Evolutionary conservation across 257 asterid genomes (phyloP).

Genomic region (Craterostigma plantagineum): DNA sequence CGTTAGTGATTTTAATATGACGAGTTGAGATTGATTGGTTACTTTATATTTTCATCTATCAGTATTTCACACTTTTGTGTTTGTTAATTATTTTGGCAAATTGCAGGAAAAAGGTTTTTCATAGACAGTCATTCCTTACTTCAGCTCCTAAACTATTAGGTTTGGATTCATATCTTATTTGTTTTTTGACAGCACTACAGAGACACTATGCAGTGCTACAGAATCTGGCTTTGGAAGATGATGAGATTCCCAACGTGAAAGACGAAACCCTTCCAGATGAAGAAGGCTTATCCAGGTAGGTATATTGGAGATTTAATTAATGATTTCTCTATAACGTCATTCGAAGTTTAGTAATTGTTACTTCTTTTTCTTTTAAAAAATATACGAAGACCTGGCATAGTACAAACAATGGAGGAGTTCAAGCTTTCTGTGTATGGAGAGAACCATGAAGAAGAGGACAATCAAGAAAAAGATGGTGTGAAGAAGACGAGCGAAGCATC

Average conservation of each 20-base stretch:
- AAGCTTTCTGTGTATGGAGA: conserved; percentile 76
- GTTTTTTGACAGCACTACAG: conserved; percentile 63
- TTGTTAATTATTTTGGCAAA: too few species aligned
- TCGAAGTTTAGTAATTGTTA: conserved; percentile 1
- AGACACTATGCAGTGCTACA: conserved; percentile 88
- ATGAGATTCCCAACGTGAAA: conserved; percentile 78
- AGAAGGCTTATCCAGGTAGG: conserved; percentile 79
- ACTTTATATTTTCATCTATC: too few species aligned
- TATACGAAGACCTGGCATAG: conserved; percentile 55
- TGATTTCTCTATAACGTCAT: background rate
- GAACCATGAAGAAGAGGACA: conserved; percentile 37
- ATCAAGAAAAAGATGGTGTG: conserved; percentile 12
- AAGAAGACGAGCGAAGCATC: conserved; percentile 42
- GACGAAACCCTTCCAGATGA: conserved; percentile 98
- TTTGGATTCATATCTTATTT: too few species aligned
- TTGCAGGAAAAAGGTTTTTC: too few species aligned
- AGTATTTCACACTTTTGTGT: too few species aligned
- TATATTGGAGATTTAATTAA: too few species aligned
- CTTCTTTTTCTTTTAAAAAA: conserved; percentile 4
- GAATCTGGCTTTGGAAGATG: conserved; percentile 92
- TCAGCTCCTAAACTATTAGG: too few species aligned
- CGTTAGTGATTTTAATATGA: too few species aligned
- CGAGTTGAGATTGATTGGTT: too few species aligned
- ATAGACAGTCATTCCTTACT: too few species aligned
- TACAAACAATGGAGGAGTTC: conserved; percentile 74